Base-by-base conservation (phyloP, 2,329 filamentous ascomycete species). In the Fusarium lateritium region DNA sequence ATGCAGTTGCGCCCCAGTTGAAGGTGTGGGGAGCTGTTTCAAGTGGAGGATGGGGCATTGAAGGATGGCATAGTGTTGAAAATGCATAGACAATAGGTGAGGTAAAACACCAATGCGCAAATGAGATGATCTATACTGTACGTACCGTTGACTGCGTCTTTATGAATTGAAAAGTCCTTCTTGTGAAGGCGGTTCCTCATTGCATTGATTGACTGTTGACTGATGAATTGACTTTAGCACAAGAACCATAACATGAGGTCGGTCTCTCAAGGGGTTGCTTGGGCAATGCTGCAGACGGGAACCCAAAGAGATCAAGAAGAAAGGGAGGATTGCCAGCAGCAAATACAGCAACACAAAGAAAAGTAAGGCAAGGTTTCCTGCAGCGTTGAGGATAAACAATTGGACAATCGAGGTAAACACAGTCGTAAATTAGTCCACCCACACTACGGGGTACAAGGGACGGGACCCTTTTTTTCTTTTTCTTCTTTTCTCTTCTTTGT, bases 121-220 rank as follows among this genome's bases (percentile, higher is more conserved):
- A 45, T n/a, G 22, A 45, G 28, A 33, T 50, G 19, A 43, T 9
- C 47, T n/a, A 11, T 19, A 28, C 19, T 24, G 13, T 44, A 67
- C 71, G 50, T 73, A 75, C 73, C 71, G 61, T 68, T 73, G 46
- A 60, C 47, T 47, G 62, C 50, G 73, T 78, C 78, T 55, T 75
- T 77, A 58, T 79, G 78, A 55, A 79, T 79, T 51, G 76, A 62
- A 67, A 81, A 79, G 45, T 76, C 74, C 56, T 75, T 78, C 52
- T 76, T 77, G 47, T 75, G 72, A 34, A 80, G 69, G 45, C 76
- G 75, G 61, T 76, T 76, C 69, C 75, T 73, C 76, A 80, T 80
- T 45, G 63, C 63, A 72, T 46, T 53, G 28, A 13, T 31, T 31
- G 28, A 31, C 28, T 13, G 28, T 31, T 31, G 51, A 51, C 45